A percentile compares a stretch with the other conserved stretches of the same genome.
Evolutionary conservation across 2,329 filamentous ascomycete genomes (phyloP).

Genomic region (Xylariaceae sp.): DNA sequence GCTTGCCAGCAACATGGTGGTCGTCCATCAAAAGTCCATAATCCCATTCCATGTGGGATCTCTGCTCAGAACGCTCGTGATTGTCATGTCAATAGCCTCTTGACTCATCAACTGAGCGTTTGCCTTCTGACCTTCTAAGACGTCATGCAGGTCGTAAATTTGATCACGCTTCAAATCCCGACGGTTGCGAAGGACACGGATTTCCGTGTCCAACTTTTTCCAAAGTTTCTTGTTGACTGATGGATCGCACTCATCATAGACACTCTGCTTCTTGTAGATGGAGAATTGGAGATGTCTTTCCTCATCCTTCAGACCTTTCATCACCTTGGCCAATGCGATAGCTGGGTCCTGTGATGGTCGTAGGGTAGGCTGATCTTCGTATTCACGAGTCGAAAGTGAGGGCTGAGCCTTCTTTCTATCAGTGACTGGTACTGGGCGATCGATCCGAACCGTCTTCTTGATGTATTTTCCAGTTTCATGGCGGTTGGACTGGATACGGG

Average conservation of each 20-base stretch:
- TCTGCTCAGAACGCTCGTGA: constrained; percentile 46
- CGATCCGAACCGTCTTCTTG: constrained; percentile 56
- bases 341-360: constrained; percentile 66
- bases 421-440: constrained; percentile 63
- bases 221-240: constrained; percentile 62
- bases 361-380: constrained; percentile 55
- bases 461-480: constrained; percentile 34
- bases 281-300: constrained; percentile 69
- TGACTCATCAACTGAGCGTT: constrained; percentile 59
- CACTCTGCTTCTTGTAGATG: constrained; percentile 56
- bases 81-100: constrained; percentile 60
- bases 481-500: constrained; percentile 46
- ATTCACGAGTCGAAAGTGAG: constrained; percentile 22
- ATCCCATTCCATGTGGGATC: constrained; percentile 33
- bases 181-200: constrained; percentile 57
- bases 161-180: constrained; percentile 73
- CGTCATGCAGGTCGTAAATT: constrained; percentile 79
- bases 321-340: constrained; percentile 72
- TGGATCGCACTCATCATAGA: constrained; percentile 64
- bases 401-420: constrained; percentile 53
- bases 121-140: constrained; percentile 73
- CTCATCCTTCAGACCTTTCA: constrained; percentile 79
- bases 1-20: too few species aligned
- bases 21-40: constrained; percentile 26
- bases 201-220: constrained; percentile 55